A percentile compares a stretch with the other conserved stretches of the same genome.
Evolutionary conservation across 1,139 yeast genomes (phyloP).

Genomic region (Hyphopichia buzzinii): DNA sequence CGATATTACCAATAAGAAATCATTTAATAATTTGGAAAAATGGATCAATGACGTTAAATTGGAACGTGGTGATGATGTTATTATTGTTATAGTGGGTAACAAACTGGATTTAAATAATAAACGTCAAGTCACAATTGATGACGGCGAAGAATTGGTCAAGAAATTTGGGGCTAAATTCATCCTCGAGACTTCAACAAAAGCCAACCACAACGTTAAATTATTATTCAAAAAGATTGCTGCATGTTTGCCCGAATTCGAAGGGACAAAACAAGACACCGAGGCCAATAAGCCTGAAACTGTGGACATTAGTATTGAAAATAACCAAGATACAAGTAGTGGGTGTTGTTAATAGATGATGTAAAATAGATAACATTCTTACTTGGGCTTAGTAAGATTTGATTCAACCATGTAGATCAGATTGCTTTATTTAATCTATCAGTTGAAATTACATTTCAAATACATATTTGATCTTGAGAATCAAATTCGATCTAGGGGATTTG

Average conservation of each 20-base stretch:
- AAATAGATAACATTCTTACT: neutral
- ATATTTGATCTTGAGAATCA: no score
- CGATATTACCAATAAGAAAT: conserved; percentile 82
- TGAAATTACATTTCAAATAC: no score
- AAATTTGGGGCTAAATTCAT: conserved; percentile 69
- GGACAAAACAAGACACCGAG: conserved; percentile 23
- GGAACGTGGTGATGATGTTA: conserved; percentile 70
- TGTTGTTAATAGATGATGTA: conserved; percentile 13
- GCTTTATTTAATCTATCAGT: no score
- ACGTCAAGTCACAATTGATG: conserved; percentile 79
- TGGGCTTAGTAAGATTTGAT: no score
- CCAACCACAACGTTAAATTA: conserved; percentile 88
- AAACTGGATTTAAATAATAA: conserved; percentile 70
- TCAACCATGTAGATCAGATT: no score
- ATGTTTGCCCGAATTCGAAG: conserved; percentile 81
- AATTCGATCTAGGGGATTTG: no score
- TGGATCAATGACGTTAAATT: conserved; percentile 63
- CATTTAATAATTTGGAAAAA: conserved; percentile 66
- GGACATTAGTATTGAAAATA: conserved; percentile 38
- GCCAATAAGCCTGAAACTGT: conserved; percentile 42
- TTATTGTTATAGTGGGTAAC: conserved; percentile 40
- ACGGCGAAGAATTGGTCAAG: conserved; percentile 61
- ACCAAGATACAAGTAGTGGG: conserved; percentile 9
- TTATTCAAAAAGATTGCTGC: conserved; percentile 89
- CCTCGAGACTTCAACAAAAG: conserved; percentile 93